A percentile compares a stretch with the other conserved stretches of the same genome.
Evolutionary conservation across 306 rosid species (phyloP).

Genomic region (Prunus kanzakura): DNA sequence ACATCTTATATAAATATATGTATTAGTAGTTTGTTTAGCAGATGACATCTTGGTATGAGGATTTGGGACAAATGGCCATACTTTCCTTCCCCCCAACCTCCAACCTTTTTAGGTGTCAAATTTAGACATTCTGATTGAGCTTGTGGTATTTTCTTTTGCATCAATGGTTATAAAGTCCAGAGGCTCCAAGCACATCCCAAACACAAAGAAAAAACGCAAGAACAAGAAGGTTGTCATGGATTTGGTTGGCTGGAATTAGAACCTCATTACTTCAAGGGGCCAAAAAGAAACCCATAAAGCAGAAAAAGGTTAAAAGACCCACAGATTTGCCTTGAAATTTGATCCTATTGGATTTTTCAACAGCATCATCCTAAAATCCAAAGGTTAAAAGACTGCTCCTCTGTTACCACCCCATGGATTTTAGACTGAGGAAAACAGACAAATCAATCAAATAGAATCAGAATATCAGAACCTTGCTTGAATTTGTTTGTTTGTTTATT

Average conservation of each 20-base stretch:
- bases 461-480: slow-evolving; percentile 16
- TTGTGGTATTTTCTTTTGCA: neutral
- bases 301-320: neutral
- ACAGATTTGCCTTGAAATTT: neutral
- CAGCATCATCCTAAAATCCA: slow-evolving; percentile 10
- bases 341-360: neutral
- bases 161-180: neutral
- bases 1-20: too few relatives aligned
- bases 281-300: neutral
- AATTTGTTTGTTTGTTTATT: neutral
- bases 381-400: neutral
- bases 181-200: neutral
- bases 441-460: slow-evolving; percentile 2
- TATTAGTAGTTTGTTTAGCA: too few relatives aligned
- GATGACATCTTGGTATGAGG: neutral
- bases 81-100: too few relatives aligned
- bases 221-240: slow-evolving; percentile 15
- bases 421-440: neutral
- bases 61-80: too few relatives aligned
- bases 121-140: slow-evolving; percentile 1
- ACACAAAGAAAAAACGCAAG: too few relatives aligned
- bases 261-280: slow-evolving; percentile 11
- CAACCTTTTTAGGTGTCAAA: neutral
- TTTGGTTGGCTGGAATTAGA: slow-evolving; percentile 14
- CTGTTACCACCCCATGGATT: slow-evolving; percentile 20